Evolutionary conservation across 2,329 filamentous ascomycete genomes (phyloP).

Genomic region (Fusarium palustre): DNA sequence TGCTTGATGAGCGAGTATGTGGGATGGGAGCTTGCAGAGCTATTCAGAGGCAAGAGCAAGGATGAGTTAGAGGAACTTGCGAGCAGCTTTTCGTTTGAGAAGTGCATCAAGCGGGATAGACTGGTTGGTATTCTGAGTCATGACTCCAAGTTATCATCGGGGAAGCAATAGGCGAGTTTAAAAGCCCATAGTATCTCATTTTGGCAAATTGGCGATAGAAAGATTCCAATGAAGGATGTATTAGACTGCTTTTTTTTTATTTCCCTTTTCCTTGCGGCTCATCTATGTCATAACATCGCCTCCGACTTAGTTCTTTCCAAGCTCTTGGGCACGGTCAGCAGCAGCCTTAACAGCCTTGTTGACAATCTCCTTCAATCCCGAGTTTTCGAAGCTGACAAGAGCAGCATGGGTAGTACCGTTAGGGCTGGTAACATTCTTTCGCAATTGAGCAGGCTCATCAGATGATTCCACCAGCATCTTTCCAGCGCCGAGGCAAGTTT

Average conservation of each 20-base stretch:
- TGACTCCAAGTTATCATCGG: slow-evolving; percentile 6
- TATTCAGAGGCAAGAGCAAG: slow-evolving; percentile 63
- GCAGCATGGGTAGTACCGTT: slow-evolving; percentile 64
- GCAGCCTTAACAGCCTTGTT: slow-evolving; percentile 62
- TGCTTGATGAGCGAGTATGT: slow-evolving; percentile 61
- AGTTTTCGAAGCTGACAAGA: slow-evolving; percentile 60
- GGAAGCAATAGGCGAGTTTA: neutral
- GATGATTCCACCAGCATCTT: slow-evolving; percentile 62
- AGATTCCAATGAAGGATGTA: neutral
- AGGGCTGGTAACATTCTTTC: slow-evolving; percentile 65
- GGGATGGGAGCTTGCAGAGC: slow-evolving; percentile 65
- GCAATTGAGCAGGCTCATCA: slow-evolving; percentile 60
- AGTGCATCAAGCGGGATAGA: slow-evolving; percentile 63
- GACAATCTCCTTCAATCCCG: slow-evolving; percentile 58
- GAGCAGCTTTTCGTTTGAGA: slow-evolving; percentile 63
- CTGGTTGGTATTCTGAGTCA: slow-evolving; percentile 63
- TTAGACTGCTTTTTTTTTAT: neutral
- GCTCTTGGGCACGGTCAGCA: slow-evolving; percentile 56
- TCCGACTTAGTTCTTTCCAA: slow-evolving; percentile 53
- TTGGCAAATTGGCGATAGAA: neutral
- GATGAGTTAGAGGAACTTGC: slow-evolving; percentile 67
- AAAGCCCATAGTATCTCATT: neutral
- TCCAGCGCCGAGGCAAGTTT: slow-evolving; percentile 64
- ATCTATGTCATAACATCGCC: neutral
- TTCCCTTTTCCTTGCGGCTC: accelerated